These are phyloP conservation scores for Solanum phureja DNA, from an alignment of 257 asterid species.

Conservation along the genomic window DNA sequence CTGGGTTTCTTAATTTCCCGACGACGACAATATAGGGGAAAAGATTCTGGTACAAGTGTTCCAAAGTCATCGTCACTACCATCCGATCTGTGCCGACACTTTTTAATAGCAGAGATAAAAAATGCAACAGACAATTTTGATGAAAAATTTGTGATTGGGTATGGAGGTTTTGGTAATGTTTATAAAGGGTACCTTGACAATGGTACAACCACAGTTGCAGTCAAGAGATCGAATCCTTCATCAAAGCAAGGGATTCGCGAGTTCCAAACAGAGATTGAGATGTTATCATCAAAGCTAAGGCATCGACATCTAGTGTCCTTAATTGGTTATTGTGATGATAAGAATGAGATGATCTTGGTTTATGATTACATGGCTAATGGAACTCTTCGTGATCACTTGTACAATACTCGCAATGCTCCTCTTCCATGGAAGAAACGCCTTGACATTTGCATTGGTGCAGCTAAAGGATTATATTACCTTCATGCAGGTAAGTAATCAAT, in stretches of 20 bases:
- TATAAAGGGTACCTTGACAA: conserved; percentile 34
- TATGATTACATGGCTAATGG: conserved; percentile 63
- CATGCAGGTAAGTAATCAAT: conserved; percentile 21
- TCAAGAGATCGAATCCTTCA: conserved; percentile 33
- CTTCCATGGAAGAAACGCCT: conserved; percentile 49
- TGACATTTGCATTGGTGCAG: conserved; percentile 48
- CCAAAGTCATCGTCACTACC: conserved; percentile 23
- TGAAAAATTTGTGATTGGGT: conserved; percentile 23
- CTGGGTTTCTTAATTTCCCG: conserved; percentile 13
- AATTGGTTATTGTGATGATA: conserved; percentile 52
- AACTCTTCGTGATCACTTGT: conserved; percentile 40
- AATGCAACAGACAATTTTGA: conserved; percentile 33
- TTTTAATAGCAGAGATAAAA: conserved; percentile 35
- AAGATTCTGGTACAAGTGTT: conserved; percentile 2
- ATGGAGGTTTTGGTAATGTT: conserved; percentile 61
- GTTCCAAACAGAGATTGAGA: conserved; percentile 52
- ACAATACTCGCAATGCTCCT: conserved; percentile 23
- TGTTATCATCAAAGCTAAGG: conserved; percentile 40
- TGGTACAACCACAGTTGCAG: conserved; percentile 24
- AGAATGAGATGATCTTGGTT: conserved; percentile 53
- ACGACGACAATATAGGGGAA: conserved; percentile 6
- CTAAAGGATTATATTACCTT: conserved; percentile 54
- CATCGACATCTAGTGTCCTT: conserved; percentile 55
- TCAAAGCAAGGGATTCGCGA: conserved; percentile 48
- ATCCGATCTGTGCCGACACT: conserved; percentile 13